phyloP scores from a whole-genome alignment of 2,329 filamentous ascomycete genomes.

The Arthroderma sp. region DNA sequence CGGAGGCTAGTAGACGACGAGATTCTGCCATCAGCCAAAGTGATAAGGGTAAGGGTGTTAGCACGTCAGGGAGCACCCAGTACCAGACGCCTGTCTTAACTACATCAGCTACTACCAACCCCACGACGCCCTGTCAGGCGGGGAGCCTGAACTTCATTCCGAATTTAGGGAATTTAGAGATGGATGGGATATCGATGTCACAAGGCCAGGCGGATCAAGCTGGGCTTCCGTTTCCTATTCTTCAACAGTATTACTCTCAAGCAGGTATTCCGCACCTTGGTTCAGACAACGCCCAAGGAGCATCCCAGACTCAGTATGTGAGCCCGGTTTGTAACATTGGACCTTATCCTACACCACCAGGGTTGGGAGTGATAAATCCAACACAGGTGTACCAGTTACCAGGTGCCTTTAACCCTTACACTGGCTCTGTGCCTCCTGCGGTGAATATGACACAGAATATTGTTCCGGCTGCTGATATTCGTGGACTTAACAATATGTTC shows the following conservation, averaged over 20 bases:
- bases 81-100: neutral
- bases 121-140: neutral
- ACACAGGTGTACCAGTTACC: neutral
- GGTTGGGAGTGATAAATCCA: neutral
- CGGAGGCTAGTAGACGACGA: neutral
- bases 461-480: neutral
- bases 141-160: neutral
- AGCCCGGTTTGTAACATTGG: constrained; percentile 5
- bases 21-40: neutral
- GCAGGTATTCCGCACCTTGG: neutral
- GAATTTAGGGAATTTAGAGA: neutral
- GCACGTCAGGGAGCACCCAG: neutral
- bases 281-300: constrained; percentile 3
- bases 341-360: neutral
- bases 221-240: neutral
- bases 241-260: constrained; percentile 7
- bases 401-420: neutral
- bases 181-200: constrained; percentile 10
- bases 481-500: constrained; percentile 16
- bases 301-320: constrained; percentile 2
- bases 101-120: neutral
- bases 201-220: constrained; percentile 1
- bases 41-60: neutral
- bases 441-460: neutral
- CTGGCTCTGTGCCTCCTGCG: neutral